phyloP scores from a whole-genome alignment of 768 basidiomycete genomes.

The Boletus subparvulus region DNA sequence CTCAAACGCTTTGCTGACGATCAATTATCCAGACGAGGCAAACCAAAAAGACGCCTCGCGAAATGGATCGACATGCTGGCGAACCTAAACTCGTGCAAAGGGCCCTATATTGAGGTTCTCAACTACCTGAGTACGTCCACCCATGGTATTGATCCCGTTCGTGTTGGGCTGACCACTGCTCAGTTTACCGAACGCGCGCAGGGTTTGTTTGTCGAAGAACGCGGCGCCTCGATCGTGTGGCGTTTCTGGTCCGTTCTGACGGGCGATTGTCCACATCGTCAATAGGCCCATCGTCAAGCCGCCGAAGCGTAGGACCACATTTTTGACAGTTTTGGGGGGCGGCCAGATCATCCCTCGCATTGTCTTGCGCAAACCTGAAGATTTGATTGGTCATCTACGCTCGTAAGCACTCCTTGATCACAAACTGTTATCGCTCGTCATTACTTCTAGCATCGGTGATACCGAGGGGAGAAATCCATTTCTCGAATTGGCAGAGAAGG shows the following conservation, averaged over 20 bases:
- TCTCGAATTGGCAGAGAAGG: no score
- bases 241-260: slow-evolving; percentile 68
- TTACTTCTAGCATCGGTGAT: no score
- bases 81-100: slow-evolving; percentile 82
- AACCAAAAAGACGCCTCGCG: slow-evolving; percentile 30
- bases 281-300: slow-evolving; percentile 84
- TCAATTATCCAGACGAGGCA: slow-evolving; percentile 57
- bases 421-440: no score
- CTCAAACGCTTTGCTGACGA: slow-evolving; percentile 62
- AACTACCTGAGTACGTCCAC: slow-evolving; percentile 60
- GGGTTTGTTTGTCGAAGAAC: slow-evolving; percentile 80
- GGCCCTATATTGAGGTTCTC: slow-evolving; percentile 75
- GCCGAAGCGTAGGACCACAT: slow-evolving; percentile 92
- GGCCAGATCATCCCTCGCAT: no score
- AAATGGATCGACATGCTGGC: slow-evolving; percentile 79
- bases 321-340: slow-evolving; percentile 82
- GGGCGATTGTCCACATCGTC: slow-evolving; percentile 55
- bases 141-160: neutral
- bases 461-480: no score
- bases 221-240: slow-evolving; percentile 82
- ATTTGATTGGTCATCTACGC: no score
- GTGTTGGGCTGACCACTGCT: neutral
- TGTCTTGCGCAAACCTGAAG: no score
- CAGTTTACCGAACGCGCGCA: slow-evolving; percentile 90
- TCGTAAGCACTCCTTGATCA: no score